Conservation (phyloP, 2,329 filamentous ascomycete genomes). For the Hypoxylon sp. region DNA sequence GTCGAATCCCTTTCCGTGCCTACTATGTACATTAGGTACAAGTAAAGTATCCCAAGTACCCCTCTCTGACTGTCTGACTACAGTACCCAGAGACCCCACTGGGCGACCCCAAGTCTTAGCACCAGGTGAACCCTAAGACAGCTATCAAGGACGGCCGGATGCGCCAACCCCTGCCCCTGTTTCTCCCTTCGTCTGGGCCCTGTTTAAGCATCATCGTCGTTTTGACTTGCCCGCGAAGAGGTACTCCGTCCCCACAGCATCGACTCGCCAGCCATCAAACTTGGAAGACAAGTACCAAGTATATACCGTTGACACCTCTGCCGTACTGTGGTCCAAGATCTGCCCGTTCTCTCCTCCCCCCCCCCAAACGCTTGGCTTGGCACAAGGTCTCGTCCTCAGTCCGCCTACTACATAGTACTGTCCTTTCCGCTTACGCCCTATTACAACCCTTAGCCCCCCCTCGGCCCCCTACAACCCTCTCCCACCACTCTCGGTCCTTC, state of each 20-base stretch:
- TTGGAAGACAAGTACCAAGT: constrained; percentile 9
- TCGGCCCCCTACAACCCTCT: too few relatives aligned
- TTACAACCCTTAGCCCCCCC: not conserved
- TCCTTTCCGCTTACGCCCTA: constrained; percentile 39
- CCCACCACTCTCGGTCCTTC: constrained; percentile 36
- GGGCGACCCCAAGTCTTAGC: constrained; percentile 18
- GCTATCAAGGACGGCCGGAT: constrained; percentile 33
- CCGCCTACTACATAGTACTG: constrained; percentile 34
- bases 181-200: constrained; percentile 35
- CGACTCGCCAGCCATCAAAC: constrained; percentile 34
- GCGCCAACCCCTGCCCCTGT: constrained; percentile 35
- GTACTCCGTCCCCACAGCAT: constrained; percentile 42
- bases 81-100: not conserved
- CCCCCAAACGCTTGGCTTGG: constrained; percentile 38
- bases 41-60: too few relatives aligned
- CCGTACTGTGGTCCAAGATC: constrained; percentile 37
- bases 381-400: constrained; percentile 38
- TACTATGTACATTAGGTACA: too few relatives aligned
- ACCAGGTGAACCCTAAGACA: not conserved
- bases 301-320: constrained; percentile 42
- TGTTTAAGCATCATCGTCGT: constrained; percentile 43
- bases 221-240: constrained; percentile 38
- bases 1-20: constrained; percentile 7
- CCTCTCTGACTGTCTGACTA: too few relatives aligned
- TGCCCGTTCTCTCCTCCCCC: constrained; percentile 39